Conservation (phyloP, 2,329 filamentous ascomycete genomes). For the Fusarium agapanthi region DNA sequence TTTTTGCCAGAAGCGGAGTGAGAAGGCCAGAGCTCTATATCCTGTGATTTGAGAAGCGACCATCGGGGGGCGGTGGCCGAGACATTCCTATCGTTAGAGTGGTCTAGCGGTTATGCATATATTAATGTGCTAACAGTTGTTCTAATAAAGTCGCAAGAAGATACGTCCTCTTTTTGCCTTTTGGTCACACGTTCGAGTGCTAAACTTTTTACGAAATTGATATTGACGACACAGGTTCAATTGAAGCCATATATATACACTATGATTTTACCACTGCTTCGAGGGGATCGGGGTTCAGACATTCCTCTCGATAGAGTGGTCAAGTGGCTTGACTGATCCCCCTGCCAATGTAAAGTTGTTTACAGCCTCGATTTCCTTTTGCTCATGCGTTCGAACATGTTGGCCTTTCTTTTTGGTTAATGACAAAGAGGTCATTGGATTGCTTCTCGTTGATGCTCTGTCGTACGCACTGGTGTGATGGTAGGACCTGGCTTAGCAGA, state of each 20-base stretch:
- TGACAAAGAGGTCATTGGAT: accelerated
- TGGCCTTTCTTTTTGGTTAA: not conserved
- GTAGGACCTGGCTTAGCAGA: not conserved
- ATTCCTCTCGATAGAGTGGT: not conserved
- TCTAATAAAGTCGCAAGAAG: accelerated
- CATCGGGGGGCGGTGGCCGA: not conserved
- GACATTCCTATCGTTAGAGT: not conserved
- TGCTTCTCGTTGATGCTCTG: not conserved
- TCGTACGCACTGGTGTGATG: accelerated
- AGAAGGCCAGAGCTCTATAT: not conserved
- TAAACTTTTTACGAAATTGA: not conserved
- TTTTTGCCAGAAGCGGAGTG: not conserved
- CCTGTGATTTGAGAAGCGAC: not conserved
- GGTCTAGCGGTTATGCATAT: not conserved
- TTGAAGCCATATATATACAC: not conserved
- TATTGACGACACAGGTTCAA: accelerated
- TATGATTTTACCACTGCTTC: not conserved
- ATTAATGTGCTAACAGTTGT: not conserved
- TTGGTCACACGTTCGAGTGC: not conserved
- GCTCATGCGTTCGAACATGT: not conserved
- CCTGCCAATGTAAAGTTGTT: not conserved
- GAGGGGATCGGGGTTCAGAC: not conserved
- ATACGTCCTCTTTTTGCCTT: not conserved
- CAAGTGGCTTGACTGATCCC: not conserved
- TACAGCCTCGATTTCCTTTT: not conserved